A percentile compares a stretch with the other conserved stretches of the same genome.
phyloP scores from a whole-genome alignment of 768 basidiomycete species.

The Pilatotrama ljubarskyi region DNA sequence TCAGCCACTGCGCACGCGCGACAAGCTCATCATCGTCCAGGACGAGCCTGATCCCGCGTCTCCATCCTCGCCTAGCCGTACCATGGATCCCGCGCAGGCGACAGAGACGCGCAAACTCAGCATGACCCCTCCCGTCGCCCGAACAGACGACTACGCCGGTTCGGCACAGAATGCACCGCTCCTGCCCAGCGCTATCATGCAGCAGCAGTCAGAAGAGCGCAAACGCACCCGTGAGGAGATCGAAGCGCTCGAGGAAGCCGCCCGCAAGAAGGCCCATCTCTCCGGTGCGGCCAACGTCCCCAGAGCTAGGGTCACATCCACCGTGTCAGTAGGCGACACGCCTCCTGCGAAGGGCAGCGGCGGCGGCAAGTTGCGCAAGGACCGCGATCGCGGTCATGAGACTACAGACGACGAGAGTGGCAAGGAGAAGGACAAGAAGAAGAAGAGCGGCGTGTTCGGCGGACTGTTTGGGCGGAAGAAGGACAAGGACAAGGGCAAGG shows the following conservation, averaged over 20 bases:
- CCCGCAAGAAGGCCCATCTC: constrained; percentile 49
- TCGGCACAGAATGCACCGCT: constrained; percentile 25
- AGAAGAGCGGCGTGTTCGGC: constrained; percentile 76
- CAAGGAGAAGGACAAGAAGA: constrained; percentile 54
- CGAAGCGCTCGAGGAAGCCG: constrained; percentile 43
- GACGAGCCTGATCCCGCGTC: constrained; percentile 33
- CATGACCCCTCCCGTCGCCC: constrained; percentile 76
- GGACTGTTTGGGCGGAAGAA: constrained; percentile 77
- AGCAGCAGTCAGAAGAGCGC: constrained; percentile 53
- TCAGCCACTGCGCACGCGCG: constrained; percentile 45
- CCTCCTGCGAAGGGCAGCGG: constrained; percentile 6
- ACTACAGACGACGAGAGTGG: constrained; percentile 43
- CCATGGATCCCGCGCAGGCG: constrained; percentile 66
- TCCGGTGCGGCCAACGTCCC: constrained; percentile 2
- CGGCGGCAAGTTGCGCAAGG: constrained; percentile 46
- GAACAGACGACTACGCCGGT: constrained; percentile 43
- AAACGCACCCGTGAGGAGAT: constrained; percentile 55
- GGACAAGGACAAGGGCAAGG: constrained; percentile 64
- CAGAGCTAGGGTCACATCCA: constrained; percentile 14
- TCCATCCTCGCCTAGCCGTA: constrained; percentile 31
- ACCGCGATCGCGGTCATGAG: constrained; percentile 35
- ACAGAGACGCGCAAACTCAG: constrained; percentile 77
- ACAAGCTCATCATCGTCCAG: constrained; percentile 38
- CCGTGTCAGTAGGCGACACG: constrained; percentile 5
- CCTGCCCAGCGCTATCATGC: constrained; percentile 41